Evolutionary conservation across 495 filamentous ascomycete species (phyloP).

Genomic region (Pyronema omphalodes): DNA sequence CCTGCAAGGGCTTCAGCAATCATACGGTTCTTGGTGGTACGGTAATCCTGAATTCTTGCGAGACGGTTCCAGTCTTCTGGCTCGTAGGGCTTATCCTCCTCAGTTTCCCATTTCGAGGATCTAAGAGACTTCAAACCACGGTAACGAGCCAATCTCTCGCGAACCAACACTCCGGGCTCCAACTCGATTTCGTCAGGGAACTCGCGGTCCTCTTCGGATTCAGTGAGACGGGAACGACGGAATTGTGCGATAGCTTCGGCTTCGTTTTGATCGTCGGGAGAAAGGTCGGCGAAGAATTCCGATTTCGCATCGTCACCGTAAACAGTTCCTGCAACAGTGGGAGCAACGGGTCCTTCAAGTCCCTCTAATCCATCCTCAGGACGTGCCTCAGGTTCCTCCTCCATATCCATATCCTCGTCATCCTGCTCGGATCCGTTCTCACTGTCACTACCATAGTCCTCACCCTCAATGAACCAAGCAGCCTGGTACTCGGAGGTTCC

Average conservation of each 20-base stretch:
- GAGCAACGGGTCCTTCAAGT: conserved; percentile 44
- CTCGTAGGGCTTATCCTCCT: conserved; percentile 66
- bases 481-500: conserved; percentile 88
- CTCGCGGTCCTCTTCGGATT: conserved; percentile 74
- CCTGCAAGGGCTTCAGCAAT: conserved; percentile 67
- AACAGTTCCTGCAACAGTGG: conserved; percentile 64
- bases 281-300: conserved; percentile 75
- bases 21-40: conserved; percentile 52
- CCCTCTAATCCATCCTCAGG: conserved; percentile 69
- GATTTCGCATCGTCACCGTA: conserved; percentile 52
- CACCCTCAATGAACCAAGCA: conserved; percentile 70
- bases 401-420: conserved; percentile 33
- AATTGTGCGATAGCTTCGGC: conserved; percentile 60
- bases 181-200: conserved; percentile 97
- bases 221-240: conserved; percentile 50
- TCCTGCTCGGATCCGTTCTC: conserved; percentile 49
- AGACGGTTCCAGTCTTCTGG: conserved; percentile 79
- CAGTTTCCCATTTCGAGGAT: conserved; percentile 69
- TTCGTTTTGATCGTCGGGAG: conserved; percentile 55
- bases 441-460: conserved; percentile 56
- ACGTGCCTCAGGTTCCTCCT: conserved; percentile 27
- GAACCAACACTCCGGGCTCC: conserved; percentile 65
- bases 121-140: conserved; percentile 77
- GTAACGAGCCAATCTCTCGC: conserved; percentile 70
- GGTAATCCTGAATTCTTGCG: conserved; percentile 68